phyloP scores from a whole-genome alignment of 805 yeast species.

The Debaryomyces castellii region DNA sequence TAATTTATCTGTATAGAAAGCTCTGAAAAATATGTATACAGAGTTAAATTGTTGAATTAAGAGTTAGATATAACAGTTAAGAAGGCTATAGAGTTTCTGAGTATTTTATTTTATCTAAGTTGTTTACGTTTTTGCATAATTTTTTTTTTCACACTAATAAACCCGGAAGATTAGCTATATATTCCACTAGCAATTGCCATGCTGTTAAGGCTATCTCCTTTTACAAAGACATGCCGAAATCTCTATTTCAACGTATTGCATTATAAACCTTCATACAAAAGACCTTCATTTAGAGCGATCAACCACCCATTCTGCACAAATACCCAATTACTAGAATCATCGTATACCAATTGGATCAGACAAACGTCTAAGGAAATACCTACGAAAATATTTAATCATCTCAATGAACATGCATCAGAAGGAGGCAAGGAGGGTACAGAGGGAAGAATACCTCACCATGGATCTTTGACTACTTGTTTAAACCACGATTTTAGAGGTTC shows the following conservation, averaged over 20 bases:
- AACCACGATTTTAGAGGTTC: not conserved
- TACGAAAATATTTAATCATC: conserved; percentile 7
- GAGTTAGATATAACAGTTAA: not conserved
- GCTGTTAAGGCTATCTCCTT: conserved; percentile 18
- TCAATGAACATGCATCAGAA: not conserved
- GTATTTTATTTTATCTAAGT: not conserved
- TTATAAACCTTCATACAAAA: conserved; percentile 6
- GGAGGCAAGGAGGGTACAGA: not conserved
- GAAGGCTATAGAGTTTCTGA: not conserved
- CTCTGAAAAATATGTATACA: not conserved
- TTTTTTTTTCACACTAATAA: not conserved
- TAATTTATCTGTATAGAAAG: not conserved
- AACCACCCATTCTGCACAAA: conserved; percentile 20
- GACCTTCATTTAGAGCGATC: conserved; percentile 11
- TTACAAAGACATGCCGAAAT: conserved; percentile 14
- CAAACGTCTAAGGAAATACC: conserved; percentile 12
- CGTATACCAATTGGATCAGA: conserved; percentile 16
- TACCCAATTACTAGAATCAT: conserved; percentile 14
- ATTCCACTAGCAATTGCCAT: conserved; percentile 1
- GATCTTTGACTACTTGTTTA: not conserved
- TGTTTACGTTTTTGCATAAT: not conserved
- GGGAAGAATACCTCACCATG: not conserved
- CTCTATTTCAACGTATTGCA: conserved; percentile 12
- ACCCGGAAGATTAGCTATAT: not conserved
- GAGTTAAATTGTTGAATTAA: not conserved